These are phyloP conservation scores for Malania oleifera DNA, from an alignment of 164 flowering plant genomes.

Conservation along the genomic window DNA sequence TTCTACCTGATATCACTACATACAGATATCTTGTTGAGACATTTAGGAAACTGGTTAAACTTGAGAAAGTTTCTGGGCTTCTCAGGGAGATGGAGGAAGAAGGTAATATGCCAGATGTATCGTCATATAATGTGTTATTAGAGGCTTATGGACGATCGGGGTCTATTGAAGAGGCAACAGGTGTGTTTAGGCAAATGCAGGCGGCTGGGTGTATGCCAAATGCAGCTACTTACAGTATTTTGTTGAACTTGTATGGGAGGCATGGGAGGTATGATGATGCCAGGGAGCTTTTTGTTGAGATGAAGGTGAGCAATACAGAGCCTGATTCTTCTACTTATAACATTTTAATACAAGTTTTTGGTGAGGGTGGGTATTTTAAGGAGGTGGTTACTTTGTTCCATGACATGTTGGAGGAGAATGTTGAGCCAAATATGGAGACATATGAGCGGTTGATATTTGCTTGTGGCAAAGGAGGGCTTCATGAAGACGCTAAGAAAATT, in stretches of 20 bases:
- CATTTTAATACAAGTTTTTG: conserved; percentile 78
- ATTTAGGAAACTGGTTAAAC: conserved; percentile 57
- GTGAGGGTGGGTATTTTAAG: conserved; percentile 92
- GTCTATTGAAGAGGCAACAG: conserved; percentile 67
- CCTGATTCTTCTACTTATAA: conserved; percentile 86
- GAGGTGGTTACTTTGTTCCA: conserved; percentile 95
- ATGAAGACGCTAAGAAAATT: conserved; percentile 73
- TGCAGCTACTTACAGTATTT: conserved; percentile 76
- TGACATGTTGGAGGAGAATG: conserved; percentile 95
- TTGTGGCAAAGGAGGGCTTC: conserved; percentile 95
- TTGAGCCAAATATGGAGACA: conserved; percentile 94
- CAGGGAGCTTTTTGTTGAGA: conserved; percentile 83
- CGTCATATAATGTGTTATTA: conserved; percentile 77
- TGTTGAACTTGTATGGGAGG: conserved; percentile 80
- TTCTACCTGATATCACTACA: conserved; percentile 76
- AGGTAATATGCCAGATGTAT: conserved; percentile 69
- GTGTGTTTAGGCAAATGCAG: conserved; percentile 90
- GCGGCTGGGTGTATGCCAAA: conserved; percentile 71
- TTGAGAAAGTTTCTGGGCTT: conserved; percentile 70
- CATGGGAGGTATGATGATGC: conserved; percentile 82
- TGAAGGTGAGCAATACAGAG: conserved; percentile 90
- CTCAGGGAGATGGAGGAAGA: conserved; percentile 70
- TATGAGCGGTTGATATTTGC: conserved; percentile 83
- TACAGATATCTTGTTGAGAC: conserved; percentile 78
- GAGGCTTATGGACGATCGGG: conserved; percentile 71